Base-by-base conservation (phyloP, 371 early-diverging fungal genomes). In the Apophysomyces sp. region DNA sequence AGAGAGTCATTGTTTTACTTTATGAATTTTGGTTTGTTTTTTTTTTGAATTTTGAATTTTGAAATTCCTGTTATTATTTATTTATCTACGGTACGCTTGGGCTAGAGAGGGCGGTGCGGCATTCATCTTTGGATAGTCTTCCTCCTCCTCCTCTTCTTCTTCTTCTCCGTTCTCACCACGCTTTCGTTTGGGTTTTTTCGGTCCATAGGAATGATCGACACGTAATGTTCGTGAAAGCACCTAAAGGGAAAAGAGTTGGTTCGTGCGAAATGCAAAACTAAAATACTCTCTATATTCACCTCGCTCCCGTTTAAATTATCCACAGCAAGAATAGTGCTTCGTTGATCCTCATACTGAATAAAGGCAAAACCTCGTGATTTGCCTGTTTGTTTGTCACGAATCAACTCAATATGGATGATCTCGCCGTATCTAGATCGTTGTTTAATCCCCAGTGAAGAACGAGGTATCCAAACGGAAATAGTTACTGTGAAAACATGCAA, bases 281-380 rank as follows among this genome's bases (percentile, higher is more conserved):
- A 37, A 30, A 54, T 3, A 55, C 34, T 31, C 26, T 41, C 60
- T n/a, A n/a, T n/a, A n/a, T 53, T 60, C 80, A 91, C 88, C 74
- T 87, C 81, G 31, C 83, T 81, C 4, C 96, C 96, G 65, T 94
- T 94, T 57, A 98, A 79, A 75, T 98, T 98, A 72, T 98, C 98
- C 2, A 98, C 98, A 2, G 97, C 95, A 30, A 98, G 80, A 3
- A 94, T 76, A 0, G 97, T 96, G 57, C 90, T 89, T 58, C 94
- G 80, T 67, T 96, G 97, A 83, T 97, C 95, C 66, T 93, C 92
- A 72, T 94, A 97, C 62, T 90, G 91, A n/a, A 97, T 57, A 72
- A 96, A 98, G n/a, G 86, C 90, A 78, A 85, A 96, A 0, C 97
- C 98, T 58, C 88, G 89, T 32, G 91, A 87, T 71, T 92, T 91